Evolutionary conservation across 495 filamentous ascomycete species (phyloP), one percentile per base, ranked within the genome.

Genomic region (Lophiostoma macrostomum): DNA sequence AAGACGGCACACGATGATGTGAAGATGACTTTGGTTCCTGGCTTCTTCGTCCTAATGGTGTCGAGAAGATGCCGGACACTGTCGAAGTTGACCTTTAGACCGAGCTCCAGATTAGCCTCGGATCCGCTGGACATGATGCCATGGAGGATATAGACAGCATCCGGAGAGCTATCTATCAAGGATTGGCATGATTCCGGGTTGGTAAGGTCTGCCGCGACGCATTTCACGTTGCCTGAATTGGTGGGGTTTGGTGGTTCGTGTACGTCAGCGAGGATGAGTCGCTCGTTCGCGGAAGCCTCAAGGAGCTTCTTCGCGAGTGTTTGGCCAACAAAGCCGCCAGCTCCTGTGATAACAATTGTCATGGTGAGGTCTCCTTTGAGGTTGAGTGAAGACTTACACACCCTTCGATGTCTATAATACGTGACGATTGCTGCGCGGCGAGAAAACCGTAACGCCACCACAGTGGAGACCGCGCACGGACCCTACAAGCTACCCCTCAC

Each of bases 281-380:
- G 25, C 6, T 29, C 37, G 18, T 61, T 48, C 7, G 52, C 30
- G 14, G 31, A 46, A 16, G 35, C 39, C 8, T 50, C 37, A 36
- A 57, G 14, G n/a, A 64, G 37, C 19, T 50, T 48, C 40, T 42
- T 24, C 2, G 58, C 61, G 28, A 64, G 61, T 0, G 32, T 53
- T 27, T 61, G 61, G 43, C 61, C 61, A 29, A 64, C 58, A 28
- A 64, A 64, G n/a, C 61, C 61, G 45, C 46, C 34, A 12, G 61
- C 61, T 10, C 61, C 61, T 3, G 61, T 64, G 4, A 64, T 61
- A 18, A 56, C 25, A 43, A 61, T 44, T 32, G 29, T 63, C 13
- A 24, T 50, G 25, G 36, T 43, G 37, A 52, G 8, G n/a, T n/a
- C n/a, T n/a, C n/a, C n/a, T n/a, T n/a, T n/a, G n/a, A n/a, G n/a